A percentile compares a stretch with the other conserved stretches of the same genome.
Conservation (phyloP, 2,329 filamentous ascomycete genomes). For the Cadophora gregata region DNA sequence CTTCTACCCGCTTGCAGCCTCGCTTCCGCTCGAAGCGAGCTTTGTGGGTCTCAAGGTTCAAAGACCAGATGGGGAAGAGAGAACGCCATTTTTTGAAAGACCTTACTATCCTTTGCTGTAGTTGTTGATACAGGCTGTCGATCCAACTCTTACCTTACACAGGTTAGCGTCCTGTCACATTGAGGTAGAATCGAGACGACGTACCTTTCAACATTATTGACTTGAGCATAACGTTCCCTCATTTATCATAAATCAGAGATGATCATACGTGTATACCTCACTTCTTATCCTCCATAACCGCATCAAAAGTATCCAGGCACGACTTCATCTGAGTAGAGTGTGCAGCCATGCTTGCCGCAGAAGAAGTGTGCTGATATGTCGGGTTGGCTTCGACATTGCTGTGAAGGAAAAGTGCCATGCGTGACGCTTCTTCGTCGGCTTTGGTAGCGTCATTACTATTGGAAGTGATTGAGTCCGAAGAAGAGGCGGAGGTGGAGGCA, state of each 20-base stretch:
- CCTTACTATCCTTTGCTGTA: too few relatives aligned
- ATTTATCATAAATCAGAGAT: background rate
- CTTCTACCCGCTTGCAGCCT: background rate
- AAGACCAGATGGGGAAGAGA: too few relatives aligned
- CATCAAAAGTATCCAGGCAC: constrained; percentile 17
- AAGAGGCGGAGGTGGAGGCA: background rate
- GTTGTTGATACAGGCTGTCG: background rate
- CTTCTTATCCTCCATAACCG: constrained; percentile 4
- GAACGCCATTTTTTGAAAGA: too few relatives aligned
- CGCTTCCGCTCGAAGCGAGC: background rate
- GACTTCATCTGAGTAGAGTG: background rate
- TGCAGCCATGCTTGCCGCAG: background rate
- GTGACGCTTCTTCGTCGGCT: background rate
- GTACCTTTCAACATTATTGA: background rate
- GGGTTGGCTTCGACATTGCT: background rate
- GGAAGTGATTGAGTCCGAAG: background rate
- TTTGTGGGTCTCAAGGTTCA: background rate
- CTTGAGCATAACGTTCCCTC: background rate
- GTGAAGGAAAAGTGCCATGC: background rate
- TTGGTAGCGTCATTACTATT: background rate
- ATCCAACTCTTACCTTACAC: background rate
- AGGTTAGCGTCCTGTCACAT: background rate
- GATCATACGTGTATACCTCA: background rate
- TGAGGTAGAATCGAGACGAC: background rate
- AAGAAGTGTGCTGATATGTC: constrained; percentile 1